Base-by-base conservation (phyloP, 1,284 basidiomycete species). In the Cryptococcus sp. region DNA sequence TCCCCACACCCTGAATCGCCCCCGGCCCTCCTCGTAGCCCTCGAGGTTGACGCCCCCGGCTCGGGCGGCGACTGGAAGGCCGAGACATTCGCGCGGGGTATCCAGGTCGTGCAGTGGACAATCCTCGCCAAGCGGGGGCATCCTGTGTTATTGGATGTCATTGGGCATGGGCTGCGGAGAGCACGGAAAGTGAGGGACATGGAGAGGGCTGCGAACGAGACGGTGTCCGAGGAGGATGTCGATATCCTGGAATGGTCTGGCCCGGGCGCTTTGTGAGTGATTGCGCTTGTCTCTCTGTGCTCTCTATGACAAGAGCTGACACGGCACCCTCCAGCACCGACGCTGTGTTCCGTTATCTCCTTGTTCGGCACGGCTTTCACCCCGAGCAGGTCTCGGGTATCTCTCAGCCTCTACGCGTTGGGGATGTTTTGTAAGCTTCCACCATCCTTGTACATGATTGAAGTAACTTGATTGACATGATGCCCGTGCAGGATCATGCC, bases 31-130 rank as follows among this genome's bases (percentile, higher is more conserved):
- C 51, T 67, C 20, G 50, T 67, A n/a, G 55, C 64, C 20, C 33
- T 66, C 11, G 67, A 69, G 46, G 42, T 45, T 1, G 64, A 67
- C 46, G 47, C 58, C 3, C 50, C 53, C 5, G 24, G 33, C 23
- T 37, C 38, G 2, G 33, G 24, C 13, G 36, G 35, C 13, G 47
- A 64, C 44, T 63, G 61, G 59, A 42, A 56, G n/a, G 47, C 48
- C 9, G 56, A 64, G 20, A 55, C 57, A 2, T 70, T 62, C 47
- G 61, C 53, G 13, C 46, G 69, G 7, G 61, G 62, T 7, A 42
- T 70, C 2, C 67, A 68, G 45, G 21, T 71, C 40, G 63, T 63
- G 0, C 70, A 71, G 53, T 71, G 70, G 70, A 64, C 67, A 2
- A 62, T 71, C 11, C 40, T 60, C 12, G 62, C 65, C 2, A 60